Percentiles rank a stretch among this genome's conserved stretches.
Evolutionary conservation across 768 basidiomycete genomes (phyloP).

Genomic region (Amanita rubescens): DNA sequence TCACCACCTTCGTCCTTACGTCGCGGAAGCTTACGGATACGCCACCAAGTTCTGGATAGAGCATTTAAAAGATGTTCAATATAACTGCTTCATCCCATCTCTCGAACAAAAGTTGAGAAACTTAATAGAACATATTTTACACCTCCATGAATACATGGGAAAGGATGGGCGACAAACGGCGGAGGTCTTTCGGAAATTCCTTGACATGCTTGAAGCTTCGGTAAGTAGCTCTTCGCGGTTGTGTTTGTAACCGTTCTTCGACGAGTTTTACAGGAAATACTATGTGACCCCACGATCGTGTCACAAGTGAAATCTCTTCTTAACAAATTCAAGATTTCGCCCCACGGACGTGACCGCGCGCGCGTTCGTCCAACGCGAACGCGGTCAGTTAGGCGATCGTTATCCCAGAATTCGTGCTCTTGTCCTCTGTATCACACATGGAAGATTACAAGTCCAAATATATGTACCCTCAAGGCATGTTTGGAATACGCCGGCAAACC

Average conservation of each 20-base stretch:
- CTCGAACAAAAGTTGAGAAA: background rate
- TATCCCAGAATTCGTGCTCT: background rate
- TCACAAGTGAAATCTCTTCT: background rate
- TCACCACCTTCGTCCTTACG: background rate
- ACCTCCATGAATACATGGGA: background rate
- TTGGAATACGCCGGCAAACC: background rate
- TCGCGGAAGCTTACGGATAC: conserved; percentile 1
- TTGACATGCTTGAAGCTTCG: background rate
- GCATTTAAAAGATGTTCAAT: background rate
- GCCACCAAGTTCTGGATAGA: background rate
- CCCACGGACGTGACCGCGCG: background rate
- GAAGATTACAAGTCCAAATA: background rate
- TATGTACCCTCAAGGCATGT: background rate
- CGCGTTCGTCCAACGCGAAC: too few species aligned
- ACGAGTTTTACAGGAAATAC: background rate
- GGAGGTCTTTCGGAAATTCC: background rate
- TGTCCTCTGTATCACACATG: background rate
- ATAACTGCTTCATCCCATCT: background rate
- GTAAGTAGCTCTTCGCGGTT: background rate
- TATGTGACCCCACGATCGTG: background rate
- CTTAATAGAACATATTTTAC: background rate
- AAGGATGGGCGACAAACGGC: background rate
- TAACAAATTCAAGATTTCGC: background rate
- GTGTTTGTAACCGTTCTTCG: too few species aligned
- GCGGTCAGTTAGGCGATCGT: background rate